Conservation (phyloP, 2,329 filamentous ascomycete genomes). For the Penicillium occitanis region DNA sequence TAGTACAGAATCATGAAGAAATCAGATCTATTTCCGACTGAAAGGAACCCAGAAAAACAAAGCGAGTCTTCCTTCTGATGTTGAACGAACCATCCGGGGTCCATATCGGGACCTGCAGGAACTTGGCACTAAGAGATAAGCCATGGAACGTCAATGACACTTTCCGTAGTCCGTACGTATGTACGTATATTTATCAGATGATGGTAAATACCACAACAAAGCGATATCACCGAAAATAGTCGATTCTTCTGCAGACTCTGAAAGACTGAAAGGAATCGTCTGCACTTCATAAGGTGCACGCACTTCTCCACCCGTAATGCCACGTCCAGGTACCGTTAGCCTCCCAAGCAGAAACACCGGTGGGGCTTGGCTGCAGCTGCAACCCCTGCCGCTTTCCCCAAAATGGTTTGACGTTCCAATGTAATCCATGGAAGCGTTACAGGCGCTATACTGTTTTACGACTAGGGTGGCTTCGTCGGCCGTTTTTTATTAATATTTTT, state of each 20-base stretch:
- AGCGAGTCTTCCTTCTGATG: not conserved
- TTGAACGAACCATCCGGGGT: not conserved
- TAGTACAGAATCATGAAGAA: not conserved
- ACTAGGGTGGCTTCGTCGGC: not conserved
- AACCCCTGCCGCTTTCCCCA: slow-evolving; percentile 16
- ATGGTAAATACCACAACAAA: not conserved
- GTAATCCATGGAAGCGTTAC: slow-evolving; percentile 2
- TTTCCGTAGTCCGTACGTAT: not conserved
- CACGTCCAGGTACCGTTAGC: slow-evolving; percentile 18
- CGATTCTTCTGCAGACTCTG: not conserved
- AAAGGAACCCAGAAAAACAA: not conserved
- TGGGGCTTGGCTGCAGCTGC: slow-evolving; percentile 14
- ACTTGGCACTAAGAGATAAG: not conserved
- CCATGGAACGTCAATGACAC: not conserved
- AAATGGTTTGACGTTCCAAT: not conserved
- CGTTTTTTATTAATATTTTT: not conserved
- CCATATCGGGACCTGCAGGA: not conserved
- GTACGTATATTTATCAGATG: not conserved
- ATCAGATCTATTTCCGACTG: not conserved
- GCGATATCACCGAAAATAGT: slow-evolving; percentile 12
- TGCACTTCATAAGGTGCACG: slow-evolving; percentile 1
- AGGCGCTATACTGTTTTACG: not conserved
- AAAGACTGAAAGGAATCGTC: not conserved
- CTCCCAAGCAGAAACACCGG: slow-evolving; percentile 1
- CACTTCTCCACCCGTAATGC: slow-evolving; percentile 7